phyloP scores from a whole-genome alignment of 148 eudicot genomes.

The Vaccinium myrtillus region DNA sequence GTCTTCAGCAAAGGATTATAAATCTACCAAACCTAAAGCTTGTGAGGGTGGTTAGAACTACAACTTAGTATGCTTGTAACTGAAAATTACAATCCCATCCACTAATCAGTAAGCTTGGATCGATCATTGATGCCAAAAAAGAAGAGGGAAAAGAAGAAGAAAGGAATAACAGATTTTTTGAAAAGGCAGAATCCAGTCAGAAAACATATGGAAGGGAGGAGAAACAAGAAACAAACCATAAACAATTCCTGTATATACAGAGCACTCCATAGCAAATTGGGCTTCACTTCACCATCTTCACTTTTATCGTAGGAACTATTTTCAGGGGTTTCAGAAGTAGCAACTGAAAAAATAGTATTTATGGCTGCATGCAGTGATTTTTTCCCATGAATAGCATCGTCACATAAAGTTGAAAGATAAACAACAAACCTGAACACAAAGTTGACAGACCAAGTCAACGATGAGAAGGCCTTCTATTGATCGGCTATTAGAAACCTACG shows the following conservation, averaged over 20 bases:
- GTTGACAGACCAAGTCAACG: constrained; percentile 10
- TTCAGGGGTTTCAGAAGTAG: constrained; percentile 35
- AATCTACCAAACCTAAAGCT: background rate
- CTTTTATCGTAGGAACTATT: constrained; percentile 22
- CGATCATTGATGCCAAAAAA: background rate
- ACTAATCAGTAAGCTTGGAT: background rate
- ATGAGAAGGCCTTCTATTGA: background rate
- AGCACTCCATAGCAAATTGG: constrained; percentile 72
- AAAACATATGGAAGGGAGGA: background rate
- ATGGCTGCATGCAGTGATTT: constrained; percentile 57
- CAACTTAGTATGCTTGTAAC: background rate
- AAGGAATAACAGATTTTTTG: too few species aligned
- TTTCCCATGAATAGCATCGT: constrained; percentile 66
- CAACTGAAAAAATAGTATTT: constrained; percentile 43
- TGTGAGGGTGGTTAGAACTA: background rate
- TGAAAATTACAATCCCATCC: background rate
- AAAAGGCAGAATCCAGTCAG: background rate
- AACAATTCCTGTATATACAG: constrained; percentile 59
- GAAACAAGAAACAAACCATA: constrained; percentile 40
- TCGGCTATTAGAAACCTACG: constrained; percentile 6
- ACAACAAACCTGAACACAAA: constrained; percentile 66
- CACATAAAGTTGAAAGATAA: constrained; percentile 69
- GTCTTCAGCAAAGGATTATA: background rate
- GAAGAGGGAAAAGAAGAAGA: too few species aligned
- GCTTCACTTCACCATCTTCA: constrained; percentile 39